These are phyloP conservation scores for Holtermanniella nyarrowii DNA, from an alignment of 768 basidiomycete genomes.

Conservation along the genomic window DNA sequence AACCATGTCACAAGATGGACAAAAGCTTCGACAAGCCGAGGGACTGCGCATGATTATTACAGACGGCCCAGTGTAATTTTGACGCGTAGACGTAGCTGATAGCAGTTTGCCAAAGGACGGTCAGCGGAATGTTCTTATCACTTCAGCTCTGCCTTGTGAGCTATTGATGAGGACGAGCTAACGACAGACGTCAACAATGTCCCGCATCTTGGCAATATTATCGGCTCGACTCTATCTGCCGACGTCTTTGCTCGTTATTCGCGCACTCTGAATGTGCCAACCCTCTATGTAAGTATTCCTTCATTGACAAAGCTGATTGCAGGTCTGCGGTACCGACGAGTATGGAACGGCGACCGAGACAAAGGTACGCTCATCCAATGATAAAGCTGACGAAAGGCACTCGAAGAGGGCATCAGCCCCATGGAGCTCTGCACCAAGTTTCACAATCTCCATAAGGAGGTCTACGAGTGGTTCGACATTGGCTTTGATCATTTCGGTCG, in stretches of 20 bases:
- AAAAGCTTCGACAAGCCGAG: conserved; percentile 44
- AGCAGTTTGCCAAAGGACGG: conserved; percentile 67
- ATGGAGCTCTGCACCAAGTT: conserved; percentile 74
- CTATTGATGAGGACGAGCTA: background rate
- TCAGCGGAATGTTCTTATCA: conserved; percentile 78
- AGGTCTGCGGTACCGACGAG: conserved; percentile 93
- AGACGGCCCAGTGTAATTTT: conserved; percentile 46
- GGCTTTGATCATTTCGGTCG: conserved; percentile 94
- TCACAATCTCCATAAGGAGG: conserved; percentile 72
- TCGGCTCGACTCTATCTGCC: conserved; percentile 74
- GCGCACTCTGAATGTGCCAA: conserved; percentile 69
- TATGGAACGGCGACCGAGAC: conserved; percentile 99
- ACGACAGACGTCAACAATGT: conserved; percentile 63
- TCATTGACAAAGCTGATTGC: background rate
- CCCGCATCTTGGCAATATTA: conserved; percentile 69
- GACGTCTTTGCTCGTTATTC: conserved; percentile 89
- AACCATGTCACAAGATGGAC: too few relatives aligned
- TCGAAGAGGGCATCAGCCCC: conserved; percentile 41
- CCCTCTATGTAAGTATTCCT: conserved; percentile 53
- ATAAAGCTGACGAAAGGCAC: conserved; percentile 13
- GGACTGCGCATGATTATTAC: conserved; percentile 46
- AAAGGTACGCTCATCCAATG: conserved; percentile 54
- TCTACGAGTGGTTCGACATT: conserved; percentile 97
- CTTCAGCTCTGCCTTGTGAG: conserved; percentile 71
- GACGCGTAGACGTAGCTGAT: background rate